These are phyloP conservation scores for Cydonia oblonga DNA, from an alignment of 331 rosid genomes.

Conservation along the genomic window DNA sequence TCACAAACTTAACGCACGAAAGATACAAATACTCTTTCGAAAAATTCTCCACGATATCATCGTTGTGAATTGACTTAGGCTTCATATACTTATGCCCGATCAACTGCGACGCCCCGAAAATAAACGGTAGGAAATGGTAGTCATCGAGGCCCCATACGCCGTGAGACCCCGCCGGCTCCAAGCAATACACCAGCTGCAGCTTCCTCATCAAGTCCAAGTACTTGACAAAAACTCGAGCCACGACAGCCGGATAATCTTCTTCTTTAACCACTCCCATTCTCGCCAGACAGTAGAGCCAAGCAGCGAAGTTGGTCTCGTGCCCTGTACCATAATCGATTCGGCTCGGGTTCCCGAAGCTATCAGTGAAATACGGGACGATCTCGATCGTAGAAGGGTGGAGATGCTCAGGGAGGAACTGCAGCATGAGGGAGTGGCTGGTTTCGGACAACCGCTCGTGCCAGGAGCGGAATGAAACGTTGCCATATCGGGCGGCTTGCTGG, in stretches of 20 bases:
- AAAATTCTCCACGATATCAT: conserved; percentile 78
- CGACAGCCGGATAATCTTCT: conserved; percentile 64
- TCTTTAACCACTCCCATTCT: conserved; percentile 52
- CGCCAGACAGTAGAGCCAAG: conserved; percentile 78
- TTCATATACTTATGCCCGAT: conserved; percentile 87
- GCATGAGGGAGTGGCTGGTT: conserved; percentile 39
- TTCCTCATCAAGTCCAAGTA: conserved; percentile 86
- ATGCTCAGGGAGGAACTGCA: conserved; percentile 40
- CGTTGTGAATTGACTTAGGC: conserved; percentile 86
- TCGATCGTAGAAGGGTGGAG: conserved; percentile 41
- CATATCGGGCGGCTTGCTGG: conserved; percentile 65
- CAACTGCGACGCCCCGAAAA: conserved; percentile 90
- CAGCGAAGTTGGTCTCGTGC: conserved; percentile 88
- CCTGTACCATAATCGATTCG: conserved; percentile 94
- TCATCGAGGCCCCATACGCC: conserved; percentile 99
- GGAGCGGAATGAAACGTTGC: conserved; percentile 60
- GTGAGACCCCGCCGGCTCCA: conserved; percentile 97
- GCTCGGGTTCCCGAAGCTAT: conserved; percentile 71
- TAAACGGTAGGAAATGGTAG: conserved; percentile 72
- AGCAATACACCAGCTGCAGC: conserved; percentile 59
- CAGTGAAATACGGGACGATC: conserved; percentile 60
- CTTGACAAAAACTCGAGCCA: conserved; percentile 57
- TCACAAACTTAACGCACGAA: conserved; percentile 52
- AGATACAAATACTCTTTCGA: conserved; percentile 66
- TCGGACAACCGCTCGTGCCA: conserved; percentile 54